phyloP scores from a whole-genome alignment of 768 basidiomycete genomes.

The Pulveroboletus ravenelii region DNA sequence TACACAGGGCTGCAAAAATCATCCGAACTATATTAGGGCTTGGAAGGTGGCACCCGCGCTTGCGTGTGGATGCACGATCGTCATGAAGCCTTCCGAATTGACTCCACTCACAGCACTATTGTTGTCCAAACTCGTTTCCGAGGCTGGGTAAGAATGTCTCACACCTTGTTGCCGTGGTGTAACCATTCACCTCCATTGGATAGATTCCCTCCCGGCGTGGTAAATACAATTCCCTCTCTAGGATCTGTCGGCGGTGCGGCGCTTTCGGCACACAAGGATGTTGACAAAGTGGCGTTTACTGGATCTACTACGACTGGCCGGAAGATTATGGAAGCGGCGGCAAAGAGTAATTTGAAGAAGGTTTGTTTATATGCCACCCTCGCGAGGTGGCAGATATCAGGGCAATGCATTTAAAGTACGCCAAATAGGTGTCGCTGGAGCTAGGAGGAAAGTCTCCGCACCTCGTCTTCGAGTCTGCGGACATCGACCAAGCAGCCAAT shows the following conservation, averaged over 20 bases:
- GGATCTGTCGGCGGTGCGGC: slow-evolving; percentile 83
- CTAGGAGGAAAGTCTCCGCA: slow-evolving; percentile 92
- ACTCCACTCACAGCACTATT: slow-evolving; percentile 82
- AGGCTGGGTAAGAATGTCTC: slow-evolving; percentile 63
- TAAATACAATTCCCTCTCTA: slow-evolving; percentile 83
- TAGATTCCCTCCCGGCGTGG: slow-evolving; percentile 86
- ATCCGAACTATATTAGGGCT: slow-evolving; percentile 40
- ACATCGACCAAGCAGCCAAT: slow-evolving; percentile 78
- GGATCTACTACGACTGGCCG: slow-evolving; percentile 88
- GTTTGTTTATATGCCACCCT: slow-evolving; percentile 36
- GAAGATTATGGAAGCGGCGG: slow-evolving; percentile 87
- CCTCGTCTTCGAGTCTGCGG: slow-evolving; percentile 85
- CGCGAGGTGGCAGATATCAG: slow-evolving; percentile 19
- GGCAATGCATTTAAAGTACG: slow-evolving; percentile 9
- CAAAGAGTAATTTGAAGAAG: slow-evolving; percentile 93
- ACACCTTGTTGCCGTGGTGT: slow-evolving; percentile 9
- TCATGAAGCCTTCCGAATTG: slow-evolving; percentile 92
- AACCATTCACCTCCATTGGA: slow-evolving; percentile 9
- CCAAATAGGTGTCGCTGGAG: slow-evolving; percentile 74
- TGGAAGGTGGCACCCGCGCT: slow-evolving; percentile 96
- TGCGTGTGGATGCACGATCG: slow-evolving; percentile 86
- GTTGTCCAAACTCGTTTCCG: slow-evolving; percentile 71
- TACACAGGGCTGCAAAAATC: not conserved
- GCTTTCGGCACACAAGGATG: slow-evolving; percentile 72
- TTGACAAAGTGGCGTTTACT: slow-evolving; percentile 95